Evolutionary conservation across 192 early-diverging fungal genomes (phyloP), one percentile per base, ranked within the genome.

Genomic region (Jimgerdemannia flammicorona): DNA sequence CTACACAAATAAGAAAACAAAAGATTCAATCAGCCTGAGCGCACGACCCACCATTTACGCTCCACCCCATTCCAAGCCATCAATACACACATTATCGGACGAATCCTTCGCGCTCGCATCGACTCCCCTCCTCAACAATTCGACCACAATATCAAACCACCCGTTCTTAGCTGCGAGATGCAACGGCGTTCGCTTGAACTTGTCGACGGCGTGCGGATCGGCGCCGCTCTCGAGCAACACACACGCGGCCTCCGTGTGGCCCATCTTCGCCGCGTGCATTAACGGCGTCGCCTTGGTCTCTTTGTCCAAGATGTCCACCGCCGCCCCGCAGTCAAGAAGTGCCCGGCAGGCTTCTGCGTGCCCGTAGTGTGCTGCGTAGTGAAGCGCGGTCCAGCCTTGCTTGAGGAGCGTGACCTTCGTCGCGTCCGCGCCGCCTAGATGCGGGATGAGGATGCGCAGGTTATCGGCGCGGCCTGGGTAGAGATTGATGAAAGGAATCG

Each of bases 81-180:
- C 14, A 59, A 59, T 10, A 59, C 14, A 2, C 14, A 73, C 70
- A 70, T 88, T 90, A 14, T 78, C 75, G 42, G 79, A 81, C 4
- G 81, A 80, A 78, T 90, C 88, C 43, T 20, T 19, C 17, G 78
- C 80, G 64, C 81, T 70, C 39, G 83, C 76, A 71, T 90, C 77
- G 3, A 79, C 76, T 66, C 88, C 88, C 44, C 74, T 74, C 3
- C 66, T 64, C 20, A 90, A 65, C 42, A 90, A 74, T n/a, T 72
- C 68, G 14, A 82, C 77, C 19, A 44, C 81, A 39, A 84, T 64
- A 14, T 82, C 83, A 66, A 68, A 80, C 49, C 87, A 80, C 4
- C 88, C 88, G 75, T 82, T 81, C 63, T 82, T 80, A 20, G 54
- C 63, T 4, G 81, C 83, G 9, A 77, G 19, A 70, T 84, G 81